phyloP scores from a whole-genome alignment of 495 filamentous ascomycete genomes.

The Penicillium lagena region DNA sequence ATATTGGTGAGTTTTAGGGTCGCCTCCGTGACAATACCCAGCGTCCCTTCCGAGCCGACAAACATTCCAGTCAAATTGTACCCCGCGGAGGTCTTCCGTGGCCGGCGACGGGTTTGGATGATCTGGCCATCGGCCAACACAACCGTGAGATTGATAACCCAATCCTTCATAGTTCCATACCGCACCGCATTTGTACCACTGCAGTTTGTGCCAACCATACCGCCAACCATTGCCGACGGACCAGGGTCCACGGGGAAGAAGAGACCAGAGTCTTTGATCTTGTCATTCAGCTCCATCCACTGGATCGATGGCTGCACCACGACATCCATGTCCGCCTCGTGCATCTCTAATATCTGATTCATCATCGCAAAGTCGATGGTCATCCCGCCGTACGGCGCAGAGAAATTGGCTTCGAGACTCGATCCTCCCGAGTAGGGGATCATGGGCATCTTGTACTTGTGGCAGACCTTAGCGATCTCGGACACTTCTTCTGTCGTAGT shows the following conservation, averaged over 20 bases:
- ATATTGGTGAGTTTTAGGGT: slow-evolving; percentile 77
- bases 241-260: slow-evolving; percentile 89
- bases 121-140: slow-evolving; percentile 88
- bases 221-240: slow-evolving; percentile 72
- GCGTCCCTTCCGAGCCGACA: slow-evolving; percentile 87
- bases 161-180: slow-evolving; percentile 96
- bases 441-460: slow-evolving; percentile 79
- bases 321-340: slow-evolving; percentile 85
- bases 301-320: slow-evolving; percentile 84
- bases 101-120: slow-evolving; percentile 66
- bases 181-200: slow-evolving; percentile 88
- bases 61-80: slow-evolving; percentile 84
- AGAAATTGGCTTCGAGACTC: slow-evolving; percentile 84
- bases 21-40: slow-evolving; percentile 83
- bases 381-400: slow-evolving; percentile 76
- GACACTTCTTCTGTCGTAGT: slow-evolving; percentile 75
- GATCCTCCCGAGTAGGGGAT: slow-evolving; percentile 80
- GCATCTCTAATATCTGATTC: slow-evolving; percentile 72
- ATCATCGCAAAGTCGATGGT: slow-evolving; percentile 85
- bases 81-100: slow-evolving; percentile 73
- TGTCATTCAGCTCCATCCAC: slow-evolving; percentile 85
- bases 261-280: slow-evolving; percentile 67
- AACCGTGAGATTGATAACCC: slow-evolving; percentile 85
- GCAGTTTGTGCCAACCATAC: slow-evolving; percentile 94
- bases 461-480: slow-evolving; percentile 71